These are phyloP conservation scores for Podaxis carcinomalis DNA, from an alignment of 768 basidiomycete species.

Conservation along the genomic window DNA sequence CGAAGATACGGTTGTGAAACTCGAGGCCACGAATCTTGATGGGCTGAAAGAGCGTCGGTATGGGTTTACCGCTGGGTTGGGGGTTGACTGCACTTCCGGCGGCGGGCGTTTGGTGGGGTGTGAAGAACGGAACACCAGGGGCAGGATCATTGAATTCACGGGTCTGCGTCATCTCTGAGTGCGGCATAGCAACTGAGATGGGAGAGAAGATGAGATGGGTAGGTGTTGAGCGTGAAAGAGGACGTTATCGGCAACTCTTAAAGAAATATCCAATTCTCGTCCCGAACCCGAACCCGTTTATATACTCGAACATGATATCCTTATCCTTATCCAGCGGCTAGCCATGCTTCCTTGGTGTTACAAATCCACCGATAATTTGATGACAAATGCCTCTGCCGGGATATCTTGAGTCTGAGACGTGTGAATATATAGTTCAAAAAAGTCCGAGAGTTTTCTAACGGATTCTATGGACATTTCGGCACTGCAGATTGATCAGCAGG, in stretches of 20 bases:
- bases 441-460: neutral
- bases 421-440: neutral
- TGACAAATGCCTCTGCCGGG: neutral
- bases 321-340: no score
- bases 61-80: slow-evolving; percentile 33
- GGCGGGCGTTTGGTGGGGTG: slow-evolving; percentile 39
- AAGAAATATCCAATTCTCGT: neutral
- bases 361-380: neutral
- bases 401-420: neutral
- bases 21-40: slow-evolving; percentile 48
- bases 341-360: neutral
- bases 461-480: neutral
- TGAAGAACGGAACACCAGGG: slow-evolving; percentile 39
- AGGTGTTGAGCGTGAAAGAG: neutral
- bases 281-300: neutral
- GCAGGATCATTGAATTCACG: slow-evolving; percentile 32
- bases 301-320: neutral
- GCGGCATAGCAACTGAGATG: neutral
- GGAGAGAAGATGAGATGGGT: neutral
- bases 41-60: slow-evolving; percentile 45
- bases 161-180: neutral
- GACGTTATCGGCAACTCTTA: neutral
- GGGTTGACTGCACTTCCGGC: slow-evolving; percentile 40
- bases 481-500: neutral
- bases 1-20: slow-evolving; percentile 53